Evolutionary conservation across 768 basidiomycete genomes (phyloP).

Genomic region (Tricholoma sp.): DNA sequence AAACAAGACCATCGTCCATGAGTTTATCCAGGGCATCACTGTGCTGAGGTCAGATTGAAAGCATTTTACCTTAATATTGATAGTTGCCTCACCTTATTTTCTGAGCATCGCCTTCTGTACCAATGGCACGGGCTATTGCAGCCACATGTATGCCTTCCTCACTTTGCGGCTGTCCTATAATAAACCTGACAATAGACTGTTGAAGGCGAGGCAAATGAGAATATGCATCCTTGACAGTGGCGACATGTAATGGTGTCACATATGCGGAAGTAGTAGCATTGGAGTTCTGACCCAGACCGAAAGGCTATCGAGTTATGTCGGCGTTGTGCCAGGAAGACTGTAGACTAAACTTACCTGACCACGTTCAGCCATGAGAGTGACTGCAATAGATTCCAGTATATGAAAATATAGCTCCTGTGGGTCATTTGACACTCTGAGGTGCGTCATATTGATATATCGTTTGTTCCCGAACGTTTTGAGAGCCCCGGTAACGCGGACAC

Average conservation of each 20-base stretch:
- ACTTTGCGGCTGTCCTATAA: constrained; percentile 39
- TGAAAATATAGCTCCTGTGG: constrained; percentile 81
- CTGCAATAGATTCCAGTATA: constrained; percentile 65
- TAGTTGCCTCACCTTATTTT: constrained; percentile 50
- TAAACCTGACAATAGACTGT: constrained; percentile 61
- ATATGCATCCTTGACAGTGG: constrained; percentile 37
- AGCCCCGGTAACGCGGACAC: constrained; percentile 75
- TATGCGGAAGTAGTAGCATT: constrained; percentile 35
- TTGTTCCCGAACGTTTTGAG: constrained; percentile 81
- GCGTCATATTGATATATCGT: constrained; percentile 73
- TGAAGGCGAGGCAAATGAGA: constrained; percentile 55
- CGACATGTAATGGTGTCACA: constrained; percentile 28
- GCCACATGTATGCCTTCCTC: constrained; percentile 73
- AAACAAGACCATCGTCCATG: constrained; percentile 77
- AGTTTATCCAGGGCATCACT: constrained; percentile 73
- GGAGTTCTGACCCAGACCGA: constrained; percentile 24
- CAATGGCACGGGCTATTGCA: constrained; percentile 63
- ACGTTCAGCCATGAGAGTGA: constrained; percentile 59
- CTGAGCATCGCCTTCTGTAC: constrained; percentile 41
- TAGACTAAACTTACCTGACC: constrained; percentile 47
- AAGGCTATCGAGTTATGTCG: constrained; percentile 21
- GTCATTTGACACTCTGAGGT: constrained; percentile 66
- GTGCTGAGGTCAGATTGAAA: constrained; percentile 3
- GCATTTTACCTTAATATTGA: neutral
- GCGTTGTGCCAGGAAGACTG: neutral